A percentile compares a stretch with the other conserved stretches of the same genome.
Evolutionary conservation across 768 basidiomycete genomes (phyloP).

Genomic region (Tulasnella sp.): DNA sequence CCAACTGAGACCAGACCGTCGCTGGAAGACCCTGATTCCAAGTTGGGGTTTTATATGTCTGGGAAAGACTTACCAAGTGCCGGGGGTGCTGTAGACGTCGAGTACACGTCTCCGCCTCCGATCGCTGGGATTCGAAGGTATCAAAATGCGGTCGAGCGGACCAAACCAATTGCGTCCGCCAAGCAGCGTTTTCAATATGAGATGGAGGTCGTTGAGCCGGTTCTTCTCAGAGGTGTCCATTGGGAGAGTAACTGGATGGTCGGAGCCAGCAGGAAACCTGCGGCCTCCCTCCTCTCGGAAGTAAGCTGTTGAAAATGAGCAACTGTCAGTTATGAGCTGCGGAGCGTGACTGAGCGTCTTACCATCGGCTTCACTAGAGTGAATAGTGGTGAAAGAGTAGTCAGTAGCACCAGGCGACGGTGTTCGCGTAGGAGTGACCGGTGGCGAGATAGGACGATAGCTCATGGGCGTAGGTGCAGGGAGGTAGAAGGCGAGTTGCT

Average conservation of each 20-base stretch:
- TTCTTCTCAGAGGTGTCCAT: constrained; percentile 4
- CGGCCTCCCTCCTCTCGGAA: constrained; percentile 13
- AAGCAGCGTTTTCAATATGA: constrained; percentile 6
- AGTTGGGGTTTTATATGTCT: background rate
- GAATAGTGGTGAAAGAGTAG: constrained; percentile 12
- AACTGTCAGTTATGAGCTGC: background rate
- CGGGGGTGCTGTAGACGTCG: constrained; percentile 12
- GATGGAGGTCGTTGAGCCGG: constrained; percentile 2
- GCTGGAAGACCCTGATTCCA: background rate
- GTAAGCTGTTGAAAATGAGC: constrained; percentile 7
- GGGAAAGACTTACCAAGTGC: constrained; percentile 7
- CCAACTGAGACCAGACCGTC: background rate
- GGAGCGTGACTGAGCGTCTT: background rate
- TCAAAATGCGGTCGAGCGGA: constrained; percentile 2
- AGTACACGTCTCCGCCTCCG: constrained; percentile 9
- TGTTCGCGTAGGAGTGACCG: constrained; percentile 5
- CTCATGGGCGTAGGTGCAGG: constrained; percentile 1
- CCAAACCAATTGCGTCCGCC: constrained; percentile 9
- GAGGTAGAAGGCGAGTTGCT: background rate
- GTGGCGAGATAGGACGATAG: background rate
- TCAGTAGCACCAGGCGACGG: constrained; percentile 8
- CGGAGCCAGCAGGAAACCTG: constrained; percentile 9
- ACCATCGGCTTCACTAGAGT: constrained; percentile 13
- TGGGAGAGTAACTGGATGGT: constrained; percentile 8
- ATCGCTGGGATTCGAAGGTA: background rate